phyloP scores from a whole-genome alignment of 2,329 filamentous ascomycete genomes.

The Colletotrichum higginsianum region DNA sequence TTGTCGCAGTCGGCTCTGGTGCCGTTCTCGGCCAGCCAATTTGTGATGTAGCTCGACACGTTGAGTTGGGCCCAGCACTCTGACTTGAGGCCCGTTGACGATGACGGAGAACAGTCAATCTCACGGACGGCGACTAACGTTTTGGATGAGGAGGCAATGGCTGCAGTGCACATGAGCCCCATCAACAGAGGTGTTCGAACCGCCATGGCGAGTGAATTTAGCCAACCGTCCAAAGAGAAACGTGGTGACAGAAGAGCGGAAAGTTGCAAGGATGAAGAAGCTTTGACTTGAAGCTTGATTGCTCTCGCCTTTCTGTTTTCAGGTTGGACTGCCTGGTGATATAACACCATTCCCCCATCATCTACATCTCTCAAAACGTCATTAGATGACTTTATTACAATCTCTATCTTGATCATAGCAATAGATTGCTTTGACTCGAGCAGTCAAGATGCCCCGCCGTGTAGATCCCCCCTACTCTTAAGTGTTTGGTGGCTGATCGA shows the following conservation, averaged over 20 bases:
- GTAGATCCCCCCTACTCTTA: neutral
- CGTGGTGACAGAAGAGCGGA: neutral
- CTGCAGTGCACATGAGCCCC: neutral
- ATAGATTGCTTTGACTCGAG: slow-evolving; percentile 6
- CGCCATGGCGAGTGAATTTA: neutral
- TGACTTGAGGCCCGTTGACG: slow-evolving; percentile 43
- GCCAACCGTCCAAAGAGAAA: neutral
- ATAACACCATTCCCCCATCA: neutral
- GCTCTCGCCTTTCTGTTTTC: neutral
- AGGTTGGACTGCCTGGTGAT: neutral
- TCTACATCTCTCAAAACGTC: neutral
- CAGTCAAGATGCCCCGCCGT: neutral
- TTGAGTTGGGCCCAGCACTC: slow-evolving; percentile 46
- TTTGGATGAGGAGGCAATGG: neutral
- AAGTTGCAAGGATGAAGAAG: neutral
- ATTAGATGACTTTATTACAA: slow-evolving; percentile 8
- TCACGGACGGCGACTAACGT: neutral
- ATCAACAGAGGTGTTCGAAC: neutral
- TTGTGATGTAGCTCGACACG: slow-evolving; percentile 46
- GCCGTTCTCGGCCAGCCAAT: slow-evolving; percentile 47
- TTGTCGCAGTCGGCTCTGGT: slow-evolving; percentile 46
- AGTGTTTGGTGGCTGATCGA: neutral
- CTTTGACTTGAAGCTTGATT: neutral
- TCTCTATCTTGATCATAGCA: no score
- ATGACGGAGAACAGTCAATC: slow-evolving; percentile 23